Evolutionary conservation across 2,329 filamentous ascomycete species (phyloP).

Genomic region (Penicillium sp.): DNA sequence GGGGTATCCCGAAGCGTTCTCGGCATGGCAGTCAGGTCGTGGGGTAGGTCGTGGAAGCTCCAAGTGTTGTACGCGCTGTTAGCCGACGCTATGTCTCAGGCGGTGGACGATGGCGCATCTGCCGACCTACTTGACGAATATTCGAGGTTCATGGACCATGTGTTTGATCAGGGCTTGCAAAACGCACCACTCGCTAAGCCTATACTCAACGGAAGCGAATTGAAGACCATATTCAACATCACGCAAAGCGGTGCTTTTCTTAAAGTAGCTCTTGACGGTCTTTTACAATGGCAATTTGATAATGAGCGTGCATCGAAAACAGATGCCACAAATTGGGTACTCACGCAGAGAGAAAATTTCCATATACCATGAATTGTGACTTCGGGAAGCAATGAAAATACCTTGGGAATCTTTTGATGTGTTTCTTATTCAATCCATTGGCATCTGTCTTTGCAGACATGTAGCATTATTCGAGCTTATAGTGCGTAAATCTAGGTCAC

Average conservation of each 20-base stretch:
- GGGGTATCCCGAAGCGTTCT: not conserved
- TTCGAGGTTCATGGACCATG: not conserved
- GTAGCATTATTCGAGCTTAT: not conserved
- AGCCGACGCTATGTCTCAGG: not conserved
- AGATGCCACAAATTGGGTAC: not conserved
- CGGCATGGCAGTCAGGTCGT: not conserved
- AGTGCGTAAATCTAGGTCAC: constrained; percentile 1
- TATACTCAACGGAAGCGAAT: constrained; percentile 2
- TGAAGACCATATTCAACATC: not conserved
- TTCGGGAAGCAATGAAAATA: constrained; percentile 1
- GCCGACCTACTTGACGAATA: not conserved
- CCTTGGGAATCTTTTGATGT: not conserved
- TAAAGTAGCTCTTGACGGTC: not conserved
- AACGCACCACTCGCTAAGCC: constrained; percentile 1
- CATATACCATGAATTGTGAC: not conserved
- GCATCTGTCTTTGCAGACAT: not conserved
- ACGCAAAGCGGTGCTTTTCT: constrained; percentile 1
- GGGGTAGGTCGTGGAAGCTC: not conserved
- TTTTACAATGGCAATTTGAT: not conserved
- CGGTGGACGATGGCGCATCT: not conserved
- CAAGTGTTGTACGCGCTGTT: not conserved
- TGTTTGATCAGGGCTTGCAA: constrained; percentile 1
- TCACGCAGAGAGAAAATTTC: not conserved
- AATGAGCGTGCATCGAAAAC: not conserved
- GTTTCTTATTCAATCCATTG: not conserved